These are phyloP conservation scores for Alternaria incomplexa DNA, from an alignment of 2,329 filamentous ascomycete species.

Conservation along the genomic window DNA sequence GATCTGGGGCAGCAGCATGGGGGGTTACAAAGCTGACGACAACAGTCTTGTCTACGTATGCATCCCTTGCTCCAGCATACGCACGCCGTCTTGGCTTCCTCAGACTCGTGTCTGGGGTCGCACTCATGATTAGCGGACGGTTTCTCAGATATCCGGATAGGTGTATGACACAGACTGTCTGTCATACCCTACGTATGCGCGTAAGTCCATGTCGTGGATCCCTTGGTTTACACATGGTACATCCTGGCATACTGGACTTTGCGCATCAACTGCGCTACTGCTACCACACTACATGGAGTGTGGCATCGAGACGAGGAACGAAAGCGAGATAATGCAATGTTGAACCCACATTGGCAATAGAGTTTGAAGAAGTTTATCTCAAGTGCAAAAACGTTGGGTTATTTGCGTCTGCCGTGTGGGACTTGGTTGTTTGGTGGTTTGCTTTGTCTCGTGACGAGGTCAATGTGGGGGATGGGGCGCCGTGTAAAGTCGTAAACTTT, in stretches of 20 bases:
- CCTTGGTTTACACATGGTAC: not conserved
- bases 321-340: not conserved
- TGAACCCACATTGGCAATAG: not conserved
- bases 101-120: not conserved
- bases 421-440: not conserved
- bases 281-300: not conserved
- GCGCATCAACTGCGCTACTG: not conserved
- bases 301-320: not conserved
- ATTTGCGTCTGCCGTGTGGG: not conserved
- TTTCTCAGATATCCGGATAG: not conserved
- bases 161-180: not conserved
- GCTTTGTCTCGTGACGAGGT: not conserved
- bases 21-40: not conserved
- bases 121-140: not conserved
- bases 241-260: not conserved
- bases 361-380: not conserved
- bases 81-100: not conserved
- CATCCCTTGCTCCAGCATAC: not conserved
- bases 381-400: not conserved
- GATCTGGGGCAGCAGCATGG: not conserved
- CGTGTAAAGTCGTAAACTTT: not conserved
- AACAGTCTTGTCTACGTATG: not conserved
- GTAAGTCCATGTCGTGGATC: not conserved
- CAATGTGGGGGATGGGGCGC: not conserved
- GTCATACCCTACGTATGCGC: not conserved